A percentile compares a stretch with the other conserved stretches of the same genome.
Conservation (phyloP, 306 rosid genomes). For the Vigna hirtella region DNA sequence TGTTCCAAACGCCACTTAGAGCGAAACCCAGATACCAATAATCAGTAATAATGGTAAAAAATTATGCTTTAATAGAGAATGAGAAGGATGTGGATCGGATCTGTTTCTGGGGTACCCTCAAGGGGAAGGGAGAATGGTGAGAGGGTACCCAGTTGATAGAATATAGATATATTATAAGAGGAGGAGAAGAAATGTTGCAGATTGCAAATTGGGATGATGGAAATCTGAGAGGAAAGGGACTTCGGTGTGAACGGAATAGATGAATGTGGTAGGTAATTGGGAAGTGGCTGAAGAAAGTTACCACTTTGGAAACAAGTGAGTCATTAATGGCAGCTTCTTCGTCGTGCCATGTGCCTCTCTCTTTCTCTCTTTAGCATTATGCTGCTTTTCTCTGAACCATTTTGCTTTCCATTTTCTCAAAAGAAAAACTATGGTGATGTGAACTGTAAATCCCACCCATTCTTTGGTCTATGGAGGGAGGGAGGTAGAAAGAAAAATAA, state of each 20-base stretch:
- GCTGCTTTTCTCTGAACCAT: neutral
- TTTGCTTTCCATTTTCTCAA: neutral
- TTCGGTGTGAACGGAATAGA: neutral
- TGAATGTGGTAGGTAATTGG: neutral
- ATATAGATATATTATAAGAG: neutral
- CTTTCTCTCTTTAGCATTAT: neutral
- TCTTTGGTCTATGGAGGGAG: too few species aligned
- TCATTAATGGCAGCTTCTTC: slow-evolving; percentile 28
- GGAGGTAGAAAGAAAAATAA: too few species aligned
- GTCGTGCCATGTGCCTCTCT: neutral
- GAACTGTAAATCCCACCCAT: neutral
- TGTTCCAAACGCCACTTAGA: neutral
- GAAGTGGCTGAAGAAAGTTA: slow-evolving; percentile 13
- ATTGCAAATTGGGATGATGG: slow-evolving; percentile 6
- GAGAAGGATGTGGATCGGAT: slow-evolving; percentile 36
- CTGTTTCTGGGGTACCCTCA: slow-evolving; percentile 40
- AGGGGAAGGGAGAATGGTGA: neutral
- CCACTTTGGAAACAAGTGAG: slow-evolving; percentile 10
- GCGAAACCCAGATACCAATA: neutral
- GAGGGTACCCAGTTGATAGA: slow-evolving; percentile 3
- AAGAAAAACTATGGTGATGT: neutral
- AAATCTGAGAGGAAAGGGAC: slow-evolving; percentile 13
- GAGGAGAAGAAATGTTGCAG: neutral
- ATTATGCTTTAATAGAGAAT: neutral
- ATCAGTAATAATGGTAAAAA: neutral